Base-by-base conservation (phyloP, 495 filamentous ascomycete species). In the Trichoderma virens region DNA sequence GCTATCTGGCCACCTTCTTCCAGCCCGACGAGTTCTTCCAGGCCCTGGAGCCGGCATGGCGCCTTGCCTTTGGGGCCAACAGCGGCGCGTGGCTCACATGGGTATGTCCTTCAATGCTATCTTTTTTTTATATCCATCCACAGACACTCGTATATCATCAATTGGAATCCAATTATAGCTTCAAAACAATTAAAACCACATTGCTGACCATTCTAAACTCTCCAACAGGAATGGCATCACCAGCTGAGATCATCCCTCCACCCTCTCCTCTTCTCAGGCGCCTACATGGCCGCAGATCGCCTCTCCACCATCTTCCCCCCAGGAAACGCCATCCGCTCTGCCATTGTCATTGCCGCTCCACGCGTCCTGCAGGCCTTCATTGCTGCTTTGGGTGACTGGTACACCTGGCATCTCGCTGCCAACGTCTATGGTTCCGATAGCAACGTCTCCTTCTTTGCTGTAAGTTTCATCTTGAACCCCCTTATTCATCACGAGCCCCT, bases 21-120 rank as follows among this genome's bases (percentile, higher is more conserved):
- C 94, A 99, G 74, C 94, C 94, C n/a, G 94, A 99, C 78, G 94
- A 99, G 73, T 98, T 90, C 79, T 99, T 92, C 68, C 94, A 99
- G 71, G 90, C 92, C 6, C 82, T 99, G 13, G 94, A 99, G 72
- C 95, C 94, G 41, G 94, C 94, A 66, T 98, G 93, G 93, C 81
- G 88, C 73, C 79, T 93, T 56, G 88, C 90, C 0, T 98, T 97
- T 77, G 93, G 92, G 9, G 66, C 73, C 16, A 72, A 83, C 20
- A 88, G 88, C 73, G 90, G 90, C 43, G 90, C 92, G 25, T 98
- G 92, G 92, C 80, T 99, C 68, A 99, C 95, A 64, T 99, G 94
- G 94, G 93, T 96, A 77, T 66, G 82, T 79, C 14, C 16, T 35
- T 35, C 65, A 34, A 7, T 9, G 2, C 28, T 18, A 62, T n/a